Conservation (phyloP, 2,329 filamentous ascomycete genomes). For the Emergomyces pasteurianus region DNA sequence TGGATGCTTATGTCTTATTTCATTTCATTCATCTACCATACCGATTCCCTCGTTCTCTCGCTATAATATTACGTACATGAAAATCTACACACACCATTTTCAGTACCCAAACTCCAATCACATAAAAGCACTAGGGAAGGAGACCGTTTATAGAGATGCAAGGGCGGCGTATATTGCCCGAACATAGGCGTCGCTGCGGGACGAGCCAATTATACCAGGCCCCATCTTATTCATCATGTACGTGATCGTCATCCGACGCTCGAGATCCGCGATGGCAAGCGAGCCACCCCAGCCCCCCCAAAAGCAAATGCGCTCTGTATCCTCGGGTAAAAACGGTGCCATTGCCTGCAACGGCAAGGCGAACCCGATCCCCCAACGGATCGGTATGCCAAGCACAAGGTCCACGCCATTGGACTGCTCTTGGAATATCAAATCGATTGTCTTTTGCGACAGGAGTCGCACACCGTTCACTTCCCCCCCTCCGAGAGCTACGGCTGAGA, state of each 20-base stretch:
- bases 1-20: not conserved
- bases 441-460: constrained; percentile 30
- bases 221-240: constrained; percentile 39
- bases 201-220: constrained; percentile 19
- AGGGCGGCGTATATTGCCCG: constrained; percentile 20
- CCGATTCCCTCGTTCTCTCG: not conserved
- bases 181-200: constrained; percentile 19
- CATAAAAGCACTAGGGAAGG: not conserved
- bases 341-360: constrained; percentile 22
- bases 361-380: constrained; percentile 35
- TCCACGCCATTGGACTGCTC: constrained; percentile 34
- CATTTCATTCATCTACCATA: not conserved
- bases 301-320: constrained; percentile 23
- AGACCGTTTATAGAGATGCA: not conserved
- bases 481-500: constrained; percentile 25
- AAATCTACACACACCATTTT: not conserved
- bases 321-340: constrained; percentile 16
- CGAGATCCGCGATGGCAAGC: constrained; percentile 32
- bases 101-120: not conserved
- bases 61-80: not conserved
- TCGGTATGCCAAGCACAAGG: constrained; percentile 21
- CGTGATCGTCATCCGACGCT: constrained; percentile 30
- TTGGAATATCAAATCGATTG: constrained; percentile 34
- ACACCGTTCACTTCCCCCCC: constrained; percentile 20
- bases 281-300: constrained; percentile 40